Base-by-base conservation (phyloP, 345 rosid genomes). In the Pugionium cornutum region DNA sequence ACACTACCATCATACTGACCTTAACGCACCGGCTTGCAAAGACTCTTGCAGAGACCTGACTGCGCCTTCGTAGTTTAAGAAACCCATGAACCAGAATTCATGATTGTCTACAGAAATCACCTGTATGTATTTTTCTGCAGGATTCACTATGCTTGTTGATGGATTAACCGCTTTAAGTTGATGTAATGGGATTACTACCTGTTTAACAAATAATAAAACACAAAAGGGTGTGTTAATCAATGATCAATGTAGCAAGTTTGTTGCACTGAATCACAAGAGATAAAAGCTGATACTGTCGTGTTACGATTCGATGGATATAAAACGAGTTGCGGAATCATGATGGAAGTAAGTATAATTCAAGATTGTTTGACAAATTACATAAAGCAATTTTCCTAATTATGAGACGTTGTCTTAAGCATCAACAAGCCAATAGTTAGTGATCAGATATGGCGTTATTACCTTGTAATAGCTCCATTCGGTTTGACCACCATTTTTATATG, bases 381-480 rank as follows among this genome's bases (percentile, higher is more conserved):
- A 18, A 18, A 18, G 18, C 18, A 18, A 18, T 18, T 18, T 18
- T 18, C 18, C 18, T 18, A 18, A 18, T 18, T 18, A 18, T 18
- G 18, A 18, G 18, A 18, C 18, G 56, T 29, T 34, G 28, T 36
- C 39, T 33, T 33, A 6, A 33, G 29, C 53, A 65, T 33, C 0
- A 5, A 47, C 57, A 31, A 58, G 3, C 32, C 9, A 7, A 51
- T 25, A 30, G 50, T 46, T 39, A 37, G 26, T 6, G 26, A 68
- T 39, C n/a, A 35, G 9, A 34, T 9, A 1, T 58, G 36, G 34
- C 67, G 62, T 10, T 26, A 9, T 74, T 68, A 86, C 96, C 92
- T 88, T 84, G 74, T 86, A 88, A 71, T 86, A 84, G 79, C 86
- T 88, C 96, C 96, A 88, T 54, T 86, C 78, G 50, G 83, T 80